Evolutionary conservation across 2,329 filamentous ascomycete genomes (phyloP).

Genomic region (Venturia carpophila): DNA sequence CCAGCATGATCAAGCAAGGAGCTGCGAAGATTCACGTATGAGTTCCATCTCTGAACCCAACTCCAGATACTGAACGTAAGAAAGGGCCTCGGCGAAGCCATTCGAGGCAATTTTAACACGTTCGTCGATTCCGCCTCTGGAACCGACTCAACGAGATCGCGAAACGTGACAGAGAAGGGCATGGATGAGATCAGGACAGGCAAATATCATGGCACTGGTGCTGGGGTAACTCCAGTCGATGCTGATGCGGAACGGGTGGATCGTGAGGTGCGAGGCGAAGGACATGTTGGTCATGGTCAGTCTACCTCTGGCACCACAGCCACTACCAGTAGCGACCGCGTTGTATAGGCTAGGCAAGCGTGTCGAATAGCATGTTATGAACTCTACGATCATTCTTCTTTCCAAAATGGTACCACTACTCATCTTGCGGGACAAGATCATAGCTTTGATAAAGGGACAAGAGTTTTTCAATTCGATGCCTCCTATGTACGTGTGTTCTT

Average conservation of each 20-base stretch:
- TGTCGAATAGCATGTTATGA: background rate
- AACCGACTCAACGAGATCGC: slow-evolving; percentile 28
- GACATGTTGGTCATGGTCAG: background rate
- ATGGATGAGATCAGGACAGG: slow-evolving; percentile 29
- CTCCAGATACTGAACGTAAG: slow-evolving; percentile 20
- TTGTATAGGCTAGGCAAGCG: background rate
- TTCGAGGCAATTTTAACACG: slow-evolving; percentile 33
- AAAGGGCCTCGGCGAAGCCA: slow-evolving; percentile 33
- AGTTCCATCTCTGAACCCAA: background rate
- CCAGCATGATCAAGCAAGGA: slow-evolving; percentile 29
- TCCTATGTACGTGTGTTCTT: no score
- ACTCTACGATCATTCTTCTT: no score
- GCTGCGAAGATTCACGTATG: slow-evolving; percentile 31
- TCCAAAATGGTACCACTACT: no score
- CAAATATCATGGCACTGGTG: slow-evolving; percentile 28
- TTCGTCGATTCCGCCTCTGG: slow-evolving; percentile 29
- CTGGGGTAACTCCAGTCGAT: slow-evolving; percentile 27
- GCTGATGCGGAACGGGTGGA: slow-evolving; percentile 26
- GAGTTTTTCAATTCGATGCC: no score
- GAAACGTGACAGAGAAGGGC: slow-evolving; percentile 29
- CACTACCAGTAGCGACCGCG: background rate
- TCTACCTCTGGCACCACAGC: background rate
- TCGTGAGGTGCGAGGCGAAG: slow-evolving; percentile 22
- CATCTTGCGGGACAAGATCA: no score
- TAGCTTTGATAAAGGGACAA: no score